phyloP scores from a whole-genome alignment of 2,329 filamentous ascomycete genomes.

The Zymoseptoria passerinii region DNA sequence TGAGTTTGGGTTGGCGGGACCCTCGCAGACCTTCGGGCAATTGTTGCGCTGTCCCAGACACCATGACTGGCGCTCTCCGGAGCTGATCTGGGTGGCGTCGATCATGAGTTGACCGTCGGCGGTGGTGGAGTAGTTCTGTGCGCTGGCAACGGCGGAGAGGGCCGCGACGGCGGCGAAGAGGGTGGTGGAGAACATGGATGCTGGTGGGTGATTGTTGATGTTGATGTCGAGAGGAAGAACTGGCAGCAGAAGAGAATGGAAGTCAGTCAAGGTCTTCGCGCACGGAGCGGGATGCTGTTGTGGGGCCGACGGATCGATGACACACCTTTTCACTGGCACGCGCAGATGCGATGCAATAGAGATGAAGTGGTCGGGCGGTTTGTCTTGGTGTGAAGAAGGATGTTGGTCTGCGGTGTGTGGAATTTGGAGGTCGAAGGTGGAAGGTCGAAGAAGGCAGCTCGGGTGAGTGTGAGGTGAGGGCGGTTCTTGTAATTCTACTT shows the following conservation, averaged over 20 bases:
- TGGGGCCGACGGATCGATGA: not conserved
- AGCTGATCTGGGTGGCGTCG: slow-evolving; percentile 34
- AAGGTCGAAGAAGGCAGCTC: no score
- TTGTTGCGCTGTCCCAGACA: slow-evolving; percentile 51
- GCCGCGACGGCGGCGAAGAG: slow-evolving; percentile 36
- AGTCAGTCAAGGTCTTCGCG: not conserved
- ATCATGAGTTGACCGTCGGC: slow-evolving; percentile 33
- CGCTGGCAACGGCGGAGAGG: slow-evolving; percentile 37
- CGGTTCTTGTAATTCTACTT: no score
- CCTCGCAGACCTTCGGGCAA: slow-evolving; percentile 52
- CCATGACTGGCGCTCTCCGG: slow-evolving; percentile 40
- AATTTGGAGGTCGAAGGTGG: no score
- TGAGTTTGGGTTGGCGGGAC: slow-evolving; percentile 41
- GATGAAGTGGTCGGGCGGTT: not conserved
- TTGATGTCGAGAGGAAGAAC: not conserved
- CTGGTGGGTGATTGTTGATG: slow-evolving; percentile 20
- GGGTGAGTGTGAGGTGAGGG: no score
- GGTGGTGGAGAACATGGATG: slow-evolving; percentile 42
- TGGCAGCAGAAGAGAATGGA: not conserved
- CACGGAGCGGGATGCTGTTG: not conserved
- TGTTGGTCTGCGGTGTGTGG: not conserved
- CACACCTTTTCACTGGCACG: slow-evolving; percentile 1
- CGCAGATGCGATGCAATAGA: not conserved
- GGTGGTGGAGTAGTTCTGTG: slow-evolving; percentile 34
- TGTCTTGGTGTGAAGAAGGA: not conserved